Evolutionary conservation across 2,329 filamentous ascomycete genomes (phyloP).

Genomic region (Aspergillus sp.): DNA sequence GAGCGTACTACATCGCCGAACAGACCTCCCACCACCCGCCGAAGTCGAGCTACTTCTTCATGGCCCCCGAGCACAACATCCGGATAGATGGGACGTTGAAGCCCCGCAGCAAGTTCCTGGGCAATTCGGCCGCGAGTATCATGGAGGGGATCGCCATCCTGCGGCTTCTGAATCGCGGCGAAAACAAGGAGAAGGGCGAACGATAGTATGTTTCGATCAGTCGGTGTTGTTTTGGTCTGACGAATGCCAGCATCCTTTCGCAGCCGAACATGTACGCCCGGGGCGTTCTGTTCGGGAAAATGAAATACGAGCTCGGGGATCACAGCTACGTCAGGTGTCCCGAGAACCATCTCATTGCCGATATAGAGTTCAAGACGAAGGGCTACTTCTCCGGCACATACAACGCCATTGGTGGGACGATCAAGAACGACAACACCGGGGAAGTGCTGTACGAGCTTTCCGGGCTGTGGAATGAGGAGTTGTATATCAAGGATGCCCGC

Average conservation of each 20-base stretch:
- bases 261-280: slow-evolving; percentile 99
- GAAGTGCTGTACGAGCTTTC: slow-evolving; percentile 86
- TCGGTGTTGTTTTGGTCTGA: slow-evolving; percentile 1
- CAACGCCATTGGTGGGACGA: slow-evolving; percentile 85
- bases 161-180: slow-evolving; percentile 67
- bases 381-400: slow-evolving; percentile 95
- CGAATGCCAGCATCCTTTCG: slow-evolving; percentile 61
- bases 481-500: slow-evolving; percentile 77
- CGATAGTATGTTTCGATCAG: slow-evolving; percentile 61
- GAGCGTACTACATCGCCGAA: slow-evolving; percentile 91
- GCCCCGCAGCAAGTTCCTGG: slow-evolving; percentile 86
- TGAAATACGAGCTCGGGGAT: slow-evolving; percentile 98
- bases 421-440: slow-evolving; percentile 79
- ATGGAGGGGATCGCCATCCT: slow-evolving; percentile 96
- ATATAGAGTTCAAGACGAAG: slow-evolving; percentile 97
- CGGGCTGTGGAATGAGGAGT: slow-evolving; percentile 88
- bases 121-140: slow-evolving; percentile 93
- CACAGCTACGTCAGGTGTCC: slow-evolving; percentile 89
- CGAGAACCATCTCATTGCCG: slow-evolving; percentile 73
- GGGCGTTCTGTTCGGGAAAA: slow-evolving; percentile 94
- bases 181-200: slow-evolving; percentile 57
- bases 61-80: slow-evolving; percentile 87
- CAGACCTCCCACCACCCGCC: slow-evolving; percentile 97
- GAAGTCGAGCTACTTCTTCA: slow-evolving; percentile 98
- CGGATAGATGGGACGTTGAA: slow-evolving; percentile 93